Conservation (phyloP, 495 filamentous ascomycete genomes). For the Penicillium angulare region DNA sequence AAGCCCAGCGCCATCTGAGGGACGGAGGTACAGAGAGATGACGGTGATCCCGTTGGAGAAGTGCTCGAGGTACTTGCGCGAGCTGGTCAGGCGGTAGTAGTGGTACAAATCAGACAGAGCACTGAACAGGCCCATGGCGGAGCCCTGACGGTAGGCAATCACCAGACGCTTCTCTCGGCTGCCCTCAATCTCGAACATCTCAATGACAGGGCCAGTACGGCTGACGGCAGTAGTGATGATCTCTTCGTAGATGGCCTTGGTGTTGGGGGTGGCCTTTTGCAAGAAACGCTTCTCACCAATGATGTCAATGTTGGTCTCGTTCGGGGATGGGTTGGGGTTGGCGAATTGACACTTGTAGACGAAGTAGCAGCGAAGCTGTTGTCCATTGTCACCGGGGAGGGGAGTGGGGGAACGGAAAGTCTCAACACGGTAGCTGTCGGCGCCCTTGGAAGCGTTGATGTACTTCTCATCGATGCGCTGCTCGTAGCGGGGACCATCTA, state of each 20-base stretch:
- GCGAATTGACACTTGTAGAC: constrained; percentile 94
- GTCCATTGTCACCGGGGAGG: constrained; percentile 70
- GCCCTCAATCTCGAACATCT: constrained; percentile 93
- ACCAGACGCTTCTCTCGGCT: constrained; percentile 89
- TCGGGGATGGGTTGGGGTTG: constrained; percentile 63
- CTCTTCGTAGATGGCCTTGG: constrained; percentile 89
- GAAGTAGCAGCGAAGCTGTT: constrained; percentile 94
- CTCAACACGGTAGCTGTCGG: constrained; percentile 84
- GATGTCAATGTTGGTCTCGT: constrained; percentile 85
- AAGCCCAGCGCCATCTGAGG: constrained; percentile 52
- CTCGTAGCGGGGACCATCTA: constrained; percentile 84
- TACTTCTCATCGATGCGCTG: constrained; percentile 94
- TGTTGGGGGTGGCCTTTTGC: constrained; percentile 93
- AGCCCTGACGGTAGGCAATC: constrained; percentile 88
- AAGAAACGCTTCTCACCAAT: constrained; percentile 93
- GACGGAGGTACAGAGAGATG: constrained; percentile 89
- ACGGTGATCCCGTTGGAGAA: constrained; percentile 98
- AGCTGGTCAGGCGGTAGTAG: constrained; percentile 95
- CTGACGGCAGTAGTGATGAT: constrained; percentile 81
- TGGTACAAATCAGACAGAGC: constrained; percentile 95
- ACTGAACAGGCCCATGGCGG: constrained; percentile 91
- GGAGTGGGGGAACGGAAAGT: constrained; percentile 82
- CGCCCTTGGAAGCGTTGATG: constrained; percentile 65
- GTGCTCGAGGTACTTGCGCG: constrained; percentile 96
- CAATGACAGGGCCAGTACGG: constrained; percentile 90